Evolutionary conservation across 2,329 filamentous ascomycete genomes (phyloP), one percentile per base, ranked within the genome.

Genomic region (Paecilomyces fulvus): DNA sequence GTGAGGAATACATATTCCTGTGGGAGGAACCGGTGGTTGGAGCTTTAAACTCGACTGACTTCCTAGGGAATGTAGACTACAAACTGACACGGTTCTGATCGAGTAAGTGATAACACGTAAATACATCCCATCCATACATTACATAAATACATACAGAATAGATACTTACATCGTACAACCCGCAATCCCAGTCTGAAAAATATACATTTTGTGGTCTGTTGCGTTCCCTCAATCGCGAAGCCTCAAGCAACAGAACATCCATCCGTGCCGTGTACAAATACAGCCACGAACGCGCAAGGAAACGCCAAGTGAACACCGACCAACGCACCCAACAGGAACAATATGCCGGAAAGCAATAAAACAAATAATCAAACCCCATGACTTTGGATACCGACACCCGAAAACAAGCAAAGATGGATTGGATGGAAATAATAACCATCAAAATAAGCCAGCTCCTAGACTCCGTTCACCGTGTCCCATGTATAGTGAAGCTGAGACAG

Each of bases 81-180:
- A 28, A 28, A 28, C 25, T 28, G 25, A 28, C 25, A n/a, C 4
- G 2, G 1, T 28, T 28, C 25, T 28, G 25, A 25, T 25, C 23
- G 23, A 28, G 25, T 28, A 28, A 6, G 37, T n/a, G 37, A 48
- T 20, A 48, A n/a, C 23, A 50, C 49, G 21, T 50, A 25, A 23
- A 50, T 50, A 30, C 49, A 30, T 50, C 49, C 7, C 14, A 23
- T 21, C 12, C 25, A 50, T 50, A 30, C 23, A 30, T 25, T 48
- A 49, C 21, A 49, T 49, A 43, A 17, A 43, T 43, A 43, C 30
- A n/a, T 52, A 55, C 55, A 53, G 48, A 55, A 12, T 20, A 33
- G 20, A 46, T n/a, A 30, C 30, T 12, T 31, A 20, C 31, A 52
- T 23, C 20, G 21, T 25, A 23, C 20, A 49, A 11, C 4, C 48